phyloP scores from a whole-genome alignment of 139 green algal genomes.

The Tetradesmus lagerheimii region DNA sequence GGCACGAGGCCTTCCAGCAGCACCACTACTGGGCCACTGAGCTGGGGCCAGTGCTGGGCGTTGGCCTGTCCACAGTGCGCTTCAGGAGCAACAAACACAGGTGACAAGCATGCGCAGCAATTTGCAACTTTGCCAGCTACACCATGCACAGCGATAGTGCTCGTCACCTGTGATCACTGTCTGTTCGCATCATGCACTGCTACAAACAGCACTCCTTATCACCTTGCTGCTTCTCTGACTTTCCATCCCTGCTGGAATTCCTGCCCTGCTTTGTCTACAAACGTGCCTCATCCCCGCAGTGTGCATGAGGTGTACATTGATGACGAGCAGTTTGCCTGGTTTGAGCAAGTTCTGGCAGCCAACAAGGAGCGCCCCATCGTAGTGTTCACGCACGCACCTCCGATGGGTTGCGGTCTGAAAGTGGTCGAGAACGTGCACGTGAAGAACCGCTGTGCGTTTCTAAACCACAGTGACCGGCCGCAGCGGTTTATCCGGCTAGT shows the following conservation, averaged over 20 bases:
- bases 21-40: slow-evolving; percentile 77
- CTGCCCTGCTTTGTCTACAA: not conserved
- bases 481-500: slow-evolving; percentile 78
- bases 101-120: not conserved
- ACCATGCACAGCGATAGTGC: not conserved
- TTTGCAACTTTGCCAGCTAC: no score
- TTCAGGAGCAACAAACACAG: slow-evolving; percentile 70
- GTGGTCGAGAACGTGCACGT: slow-evolving; percentile 86
- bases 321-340: slow-evolving; percentile 81
- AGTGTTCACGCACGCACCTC: slow-evolving; percentile 84
- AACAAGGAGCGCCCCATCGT: slow-evolving; percentile 66
- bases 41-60: slow-evolving; percentile 66
- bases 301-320: slow-evolving; percentile 71
- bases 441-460: slow-evolving; percentile 81
- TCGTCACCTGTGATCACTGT: not conserved
- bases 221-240: not conserved
- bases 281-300: not conserved
- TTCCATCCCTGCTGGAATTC: no score
- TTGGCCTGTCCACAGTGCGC: slow-evolving; percentile 81
- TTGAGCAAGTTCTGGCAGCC: slow-evolving; percentile 62
- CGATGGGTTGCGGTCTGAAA: slow-evolving; percentile 83
- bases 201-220: not conserved
- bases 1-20: slow-evolving; percentile 71
- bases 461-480: slow-evolving; percentile 37
- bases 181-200: no score